These are phyloP conservation scores for Trebouxia sp. DNA, from an alignment of 139 green algal genomes.

Conservation along the genomic window DNA sequence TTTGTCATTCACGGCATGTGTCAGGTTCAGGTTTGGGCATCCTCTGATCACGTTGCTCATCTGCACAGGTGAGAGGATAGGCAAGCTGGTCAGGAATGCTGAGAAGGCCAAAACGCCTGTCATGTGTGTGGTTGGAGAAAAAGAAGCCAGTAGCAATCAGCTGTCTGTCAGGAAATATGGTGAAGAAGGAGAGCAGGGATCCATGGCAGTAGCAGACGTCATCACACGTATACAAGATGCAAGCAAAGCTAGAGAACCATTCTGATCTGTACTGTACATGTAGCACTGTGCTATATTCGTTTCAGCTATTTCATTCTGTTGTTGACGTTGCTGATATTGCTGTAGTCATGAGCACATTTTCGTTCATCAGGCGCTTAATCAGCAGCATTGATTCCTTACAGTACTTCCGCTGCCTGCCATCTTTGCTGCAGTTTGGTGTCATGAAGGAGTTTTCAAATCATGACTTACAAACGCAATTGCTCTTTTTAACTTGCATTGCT, in stretches of 20 bases:
- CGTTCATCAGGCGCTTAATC: no score
- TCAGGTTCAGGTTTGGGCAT: background rate
- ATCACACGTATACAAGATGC: slow-evolving; percentile 24
- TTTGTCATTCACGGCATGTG: no score
- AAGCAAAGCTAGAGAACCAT: background rate
- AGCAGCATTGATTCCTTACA: no score
- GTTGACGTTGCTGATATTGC: no score
- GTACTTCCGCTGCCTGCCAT: no score
- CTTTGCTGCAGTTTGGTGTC: no score
- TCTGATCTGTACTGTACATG: background rate
- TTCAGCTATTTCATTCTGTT: no score
- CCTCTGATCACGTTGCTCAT: background rate
- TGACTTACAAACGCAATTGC: no score
- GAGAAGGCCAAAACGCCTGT: slow-evolving; percentile 85
- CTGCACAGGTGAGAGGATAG: slow-evolving; percentile 58
- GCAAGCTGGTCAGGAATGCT: slow-evolving; percentile 74
- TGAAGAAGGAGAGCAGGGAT: slow-evolving; percentile 12
- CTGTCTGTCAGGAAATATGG: slow-evolving; percentile 75
- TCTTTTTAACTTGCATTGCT: no score
- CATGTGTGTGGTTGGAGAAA: slow-evolving; percentile 79
- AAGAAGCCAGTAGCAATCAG: slow-evolving; percentile 63
- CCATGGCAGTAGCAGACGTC: slow-evolving; percentile 13
- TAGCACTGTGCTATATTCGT: no score
- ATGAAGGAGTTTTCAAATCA: no score
- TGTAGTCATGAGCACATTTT: no score